Evolutionary conservation across 1,284 basidiomycete genomes (phyloP).

Genomic region (Entoloma clypeatum): DNA sequence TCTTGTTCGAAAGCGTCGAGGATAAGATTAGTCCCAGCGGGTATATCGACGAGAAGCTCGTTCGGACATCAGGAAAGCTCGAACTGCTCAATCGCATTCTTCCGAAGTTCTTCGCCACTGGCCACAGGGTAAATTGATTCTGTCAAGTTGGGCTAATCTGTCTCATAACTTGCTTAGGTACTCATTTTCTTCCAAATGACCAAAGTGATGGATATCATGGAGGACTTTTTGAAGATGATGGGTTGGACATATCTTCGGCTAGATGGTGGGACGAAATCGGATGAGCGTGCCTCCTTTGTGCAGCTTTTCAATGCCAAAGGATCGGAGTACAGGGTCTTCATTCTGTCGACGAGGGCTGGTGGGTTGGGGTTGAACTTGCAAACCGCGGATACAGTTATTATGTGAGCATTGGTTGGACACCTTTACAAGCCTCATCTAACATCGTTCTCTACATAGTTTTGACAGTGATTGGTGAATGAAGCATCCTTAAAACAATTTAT

Average conservation of each 20-base stretch:
- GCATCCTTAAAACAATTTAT: neutral
- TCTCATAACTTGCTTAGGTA: conserved; percentile 47
- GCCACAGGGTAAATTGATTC: conserved; percentile 70
- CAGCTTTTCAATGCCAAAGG: conserved; percentile 89
- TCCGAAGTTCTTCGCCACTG: conserved; percentile 91
- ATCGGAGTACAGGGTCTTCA: conserved; percentile 92
- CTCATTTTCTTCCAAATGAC: conserved; percentile 99
- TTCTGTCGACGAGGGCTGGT: conserved; percentile 94
- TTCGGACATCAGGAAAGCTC: conserved; percentile 91
- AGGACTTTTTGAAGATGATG: conserved; percentile 93
- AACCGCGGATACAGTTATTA: conserved; percentile 98
- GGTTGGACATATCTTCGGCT: conserved; percentile 91
- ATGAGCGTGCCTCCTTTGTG: conserved; percentile 91
- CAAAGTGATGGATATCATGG: conserved; percentile 99
- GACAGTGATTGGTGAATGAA: conserved; percentile 76
- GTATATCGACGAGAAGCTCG: conserved; percentile 80
- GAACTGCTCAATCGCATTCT: conserved; percentile 92
- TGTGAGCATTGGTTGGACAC: conserved; percentile 68
- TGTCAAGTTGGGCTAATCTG: conserved; percentile 1
- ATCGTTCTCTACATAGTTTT: conserved; percentile 56
- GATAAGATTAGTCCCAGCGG: conserved; percentile 84
- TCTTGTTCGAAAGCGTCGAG: conserved; percentile 95
- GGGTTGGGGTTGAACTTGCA: conserved; percentile 97
- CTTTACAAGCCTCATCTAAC: too few relatives aligned
- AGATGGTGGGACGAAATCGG: conserved; percentile 97